phyloP scores from a whole-genome alignment of 225 moss, liverwort and hornwort genomes.

The Pseudoscleropodium purum region DNA sequence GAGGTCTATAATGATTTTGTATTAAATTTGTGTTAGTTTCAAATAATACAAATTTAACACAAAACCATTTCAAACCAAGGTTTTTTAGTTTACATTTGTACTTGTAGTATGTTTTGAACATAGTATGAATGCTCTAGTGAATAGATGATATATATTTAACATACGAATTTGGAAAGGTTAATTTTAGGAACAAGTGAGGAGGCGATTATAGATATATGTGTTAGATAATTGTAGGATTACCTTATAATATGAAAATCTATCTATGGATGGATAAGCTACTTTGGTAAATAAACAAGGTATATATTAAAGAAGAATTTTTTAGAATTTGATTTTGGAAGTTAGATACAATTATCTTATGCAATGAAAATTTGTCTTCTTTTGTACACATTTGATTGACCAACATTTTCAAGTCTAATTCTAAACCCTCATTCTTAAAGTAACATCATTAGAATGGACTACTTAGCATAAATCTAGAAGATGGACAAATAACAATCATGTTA shows the following conservation, averaged over 20 bases:
- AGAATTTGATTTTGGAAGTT: neutral
- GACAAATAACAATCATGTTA: neutral
- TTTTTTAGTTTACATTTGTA: neutral
- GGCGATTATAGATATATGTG: rapidly evolving
- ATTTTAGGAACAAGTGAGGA: neutral
- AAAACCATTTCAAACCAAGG: neutral
- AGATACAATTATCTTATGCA: neutral
- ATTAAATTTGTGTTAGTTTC: neutral
- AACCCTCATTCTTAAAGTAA: neutral
- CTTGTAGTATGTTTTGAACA: neutral
- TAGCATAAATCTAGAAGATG: neutral
- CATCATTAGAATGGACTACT: neutral
- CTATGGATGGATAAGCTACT: neutral
- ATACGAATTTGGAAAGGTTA: rapidly evolving
- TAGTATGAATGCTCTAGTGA: rapidly evolving
- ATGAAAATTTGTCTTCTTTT: neutral
- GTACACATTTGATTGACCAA: neutral
- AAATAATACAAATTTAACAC: neutral
- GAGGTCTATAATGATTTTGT: neutral
- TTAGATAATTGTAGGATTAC: neutral
- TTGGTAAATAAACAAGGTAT: no score
- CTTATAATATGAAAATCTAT: neutral
- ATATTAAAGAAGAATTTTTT: neutral
- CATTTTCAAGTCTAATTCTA: neutral
- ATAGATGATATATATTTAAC: neutral